Evolutionary conservation across 2,329 filamentous ascomycete species (phyloP), one percentile per base, ranked within the genome.

Genomic region (Didymella lethalis): DNA sequence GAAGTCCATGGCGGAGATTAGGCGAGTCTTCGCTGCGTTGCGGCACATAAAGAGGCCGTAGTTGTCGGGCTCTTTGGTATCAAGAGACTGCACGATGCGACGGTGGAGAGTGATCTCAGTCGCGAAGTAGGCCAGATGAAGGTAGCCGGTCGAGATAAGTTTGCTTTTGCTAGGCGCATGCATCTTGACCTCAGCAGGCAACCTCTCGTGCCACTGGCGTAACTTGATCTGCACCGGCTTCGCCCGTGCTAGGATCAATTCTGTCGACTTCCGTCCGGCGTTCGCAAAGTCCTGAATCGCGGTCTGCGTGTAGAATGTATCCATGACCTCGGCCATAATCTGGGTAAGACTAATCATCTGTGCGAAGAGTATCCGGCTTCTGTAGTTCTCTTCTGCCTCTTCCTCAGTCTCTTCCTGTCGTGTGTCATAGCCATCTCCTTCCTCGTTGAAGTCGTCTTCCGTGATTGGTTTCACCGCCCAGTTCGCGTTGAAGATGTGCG

Each of bases 1-100:
- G 77, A 97, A 97, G 75, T 98, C 94, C 91, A 98, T 96, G 64
- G 93, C 93, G 23, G 91, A 96, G 72, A 97, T 97, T 32, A 98
- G 85, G 6, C 94, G 90, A 0, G 94, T 96, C 77, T 97, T 97
- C 52, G 94, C 94, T 4, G 94, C 94, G 57, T 90, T 93, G 52
- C 94, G 92, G 78, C 93, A 97, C 67, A 97, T 97, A 77, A 96
- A 92, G 54, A 93, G 86, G 48, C 96, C 87, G 69, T 97, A 96
- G 0, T 89, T 85, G 72, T 96, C 92, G 20, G 80, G 82, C 16
- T 79, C 77, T 0, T 81, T 77, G 0, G 79, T 72, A 40, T 83
- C 83, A 41, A 97, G 83, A 1, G 92, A 93, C 50, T 93, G 89
- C 59, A 97, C 91, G 70, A 97, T 97, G 68, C 91, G 90, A 10